Evolutionary conservation across 2,329 filamentous ascomycete genomes (phyloP), one percentile per base, ranked within the genome.

Genomic region (Aaosphaeria arxii): DNA sequence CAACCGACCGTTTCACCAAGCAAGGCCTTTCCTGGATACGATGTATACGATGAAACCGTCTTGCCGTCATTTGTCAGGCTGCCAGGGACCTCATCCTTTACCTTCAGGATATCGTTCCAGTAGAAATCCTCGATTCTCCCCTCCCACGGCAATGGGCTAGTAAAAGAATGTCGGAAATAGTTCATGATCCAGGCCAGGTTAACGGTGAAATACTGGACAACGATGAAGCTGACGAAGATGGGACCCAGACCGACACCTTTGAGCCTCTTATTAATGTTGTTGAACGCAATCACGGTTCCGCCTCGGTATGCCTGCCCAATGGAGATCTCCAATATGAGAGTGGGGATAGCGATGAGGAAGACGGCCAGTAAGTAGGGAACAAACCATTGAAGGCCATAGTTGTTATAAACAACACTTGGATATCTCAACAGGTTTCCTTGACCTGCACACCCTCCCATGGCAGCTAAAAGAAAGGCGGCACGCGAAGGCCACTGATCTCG

Each of bases 381-480:
- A 61, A 81, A 83, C 80, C 80, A 83, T 56, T 83, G 80, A 5
- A 82, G 68, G 3, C 80, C 80, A 47, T 80, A 74, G 59, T 83
- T 83, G 67, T 82, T 83, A 73, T 80, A 83, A 2, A 82, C 74
- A 36, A 80, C 76, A 0, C 78, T 82, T 2, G 80, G 80, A 50
- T 82, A 83, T 30, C 80, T 73, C 17, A 83, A 70, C 28, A 83
- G 69, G 57, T 83, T 83, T 30, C 80, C 80, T 68, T 81, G 79
- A 42, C 80, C 80, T 1, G 78, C 78, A 54, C 77, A 80, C 44
- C 80, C 80, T 40, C 80, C 79, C 78, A 82, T 82, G 3, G 79
- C 76, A 13, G 80, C 79, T 29, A 83, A 75, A 5, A 83, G 67
- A 60, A 82, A 83, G 9, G 79, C 74, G 2, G 78, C 70, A 35